Conservation (phyloP, 2,329 filamentous ascomycete genomes). For the Pseudogymnoascus sp. region DNA sequence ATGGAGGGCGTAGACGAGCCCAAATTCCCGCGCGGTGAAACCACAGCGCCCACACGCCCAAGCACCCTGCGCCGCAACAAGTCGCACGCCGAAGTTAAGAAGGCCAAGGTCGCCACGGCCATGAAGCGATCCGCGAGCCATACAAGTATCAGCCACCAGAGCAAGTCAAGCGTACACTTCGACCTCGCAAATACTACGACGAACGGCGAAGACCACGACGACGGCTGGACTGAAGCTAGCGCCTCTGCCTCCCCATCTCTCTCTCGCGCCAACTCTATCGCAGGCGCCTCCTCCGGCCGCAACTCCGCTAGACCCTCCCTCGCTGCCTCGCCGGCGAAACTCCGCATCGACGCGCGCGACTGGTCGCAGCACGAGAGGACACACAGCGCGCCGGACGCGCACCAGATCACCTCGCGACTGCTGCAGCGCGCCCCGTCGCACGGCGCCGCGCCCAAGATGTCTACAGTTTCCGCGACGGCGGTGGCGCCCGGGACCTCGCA, state of each 20-base stretch:
- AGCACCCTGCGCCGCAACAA: slow-evolving; percentile 52
- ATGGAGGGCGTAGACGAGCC: slow-evolving; percentile 38
- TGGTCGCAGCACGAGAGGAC: slow-evolving; percentile 25
- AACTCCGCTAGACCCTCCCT: slow-evolving; percentile 37
- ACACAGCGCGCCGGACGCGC: slow-evolving; percentile 46
- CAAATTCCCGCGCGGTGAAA: slow-evolving; percentile 40
- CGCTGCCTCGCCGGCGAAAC: slow-evolving; percentile 17
- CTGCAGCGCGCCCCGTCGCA: slow-evolving; percentile 57
- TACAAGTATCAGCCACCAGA: slow-evolving; percentile 34
- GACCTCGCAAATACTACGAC: slow-evolving; percentile 35
- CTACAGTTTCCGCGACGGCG: slow-evolving; percentile 48
- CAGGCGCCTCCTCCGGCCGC: slow-evolving; percentile 38
- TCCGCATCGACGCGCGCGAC: slow-evolving; percentile 14
- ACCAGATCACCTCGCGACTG: slow-evolving; percentile 59
- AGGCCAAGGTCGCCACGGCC: slow-evolving; percentile 37
- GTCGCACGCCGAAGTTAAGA: slow-evolving; percentile 48
- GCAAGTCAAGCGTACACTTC: slow-evolving; percentile 52
- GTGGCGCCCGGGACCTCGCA: slow-evolving; percentile 23
- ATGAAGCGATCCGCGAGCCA: slow-evolving; percentile 47
- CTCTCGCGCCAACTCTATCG: slow-evolving; percentile 41
- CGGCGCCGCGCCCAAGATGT: slow-evolving; percentile 57
- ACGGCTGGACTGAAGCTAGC: slow-evolving; percentile 62
- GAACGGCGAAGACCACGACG: slow-evolving; percentile 33
- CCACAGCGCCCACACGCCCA: slow-evolving; percentile 40
- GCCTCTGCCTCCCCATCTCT: slow-evolving; percentile 53